Evolutionary conservation across 352 stramenopile species (phyloP).

Genomic region (Pythium periplocum): DNA sequence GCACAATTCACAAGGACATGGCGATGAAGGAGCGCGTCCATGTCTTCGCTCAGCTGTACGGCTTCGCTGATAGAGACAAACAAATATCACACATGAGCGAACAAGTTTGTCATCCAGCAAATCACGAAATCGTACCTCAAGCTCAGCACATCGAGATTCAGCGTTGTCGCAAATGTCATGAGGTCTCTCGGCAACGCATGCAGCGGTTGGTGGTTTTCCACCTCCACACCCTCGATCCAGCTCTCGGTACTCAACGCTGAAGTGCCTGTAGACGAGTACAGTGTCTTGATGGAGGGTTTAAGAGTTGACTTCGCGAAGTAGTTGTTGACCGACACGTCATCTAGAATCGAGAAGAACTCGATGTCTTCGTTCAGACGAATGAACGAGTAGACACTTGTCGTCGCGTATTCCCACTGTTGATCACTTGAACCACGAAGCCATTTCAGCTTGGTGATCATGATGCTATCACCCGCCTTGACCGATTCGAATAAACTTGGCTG

Average conservation of each 20-base stretch:
- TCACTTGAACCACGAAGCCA: conserved; percentile 20
- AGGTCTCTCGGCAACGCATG: background rate
- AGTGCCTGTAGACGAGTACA: conserved; percentile 5
- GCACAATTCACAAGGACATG: background rate
- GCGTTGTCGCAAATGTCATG: no score
- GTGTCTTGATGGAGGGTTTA: background rate
- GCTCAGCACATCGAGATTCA: no score
- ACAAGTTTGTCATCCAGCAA: no score
- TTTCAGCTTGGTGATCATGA: conserved; percentile 57
- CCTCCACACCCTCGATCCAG: conserved; percentile 10
- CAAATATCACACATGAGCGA: no score
- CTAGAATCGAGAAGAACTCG: conserved; percentile 8
- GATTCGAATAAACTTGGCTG: conserved; percentile 37
- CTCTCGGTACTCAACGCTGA: conserved; percentile 7
- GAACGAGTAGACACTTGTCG: conserved; percentile 9
- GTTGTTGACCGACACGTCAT: background rate
- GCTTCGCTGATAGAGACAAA: conserved; percentile 8
- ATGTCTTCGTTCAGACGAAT: conserved; percentile 15
- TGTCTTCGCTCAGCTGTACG: conserved; percentile 4
- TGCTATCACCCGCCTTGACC: conserved; percentile 38
- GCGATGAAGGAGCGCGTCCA: conserved; percentile 17
- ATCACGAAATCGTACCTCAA: no score
- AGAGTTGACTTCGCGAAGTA: conserved; percentile 10
- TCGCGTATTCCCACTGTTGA: conserved; percentile 31
- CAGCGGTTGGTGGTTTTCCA: conserved; percentile 5